A percentile compares a stretch with the other conserved stretches of the same genome.
These are phyloP conservation scores for Strigomonas culicis DNA, from an alignment of 208 protist genomes.

Conservation along the genomic window DNA sequence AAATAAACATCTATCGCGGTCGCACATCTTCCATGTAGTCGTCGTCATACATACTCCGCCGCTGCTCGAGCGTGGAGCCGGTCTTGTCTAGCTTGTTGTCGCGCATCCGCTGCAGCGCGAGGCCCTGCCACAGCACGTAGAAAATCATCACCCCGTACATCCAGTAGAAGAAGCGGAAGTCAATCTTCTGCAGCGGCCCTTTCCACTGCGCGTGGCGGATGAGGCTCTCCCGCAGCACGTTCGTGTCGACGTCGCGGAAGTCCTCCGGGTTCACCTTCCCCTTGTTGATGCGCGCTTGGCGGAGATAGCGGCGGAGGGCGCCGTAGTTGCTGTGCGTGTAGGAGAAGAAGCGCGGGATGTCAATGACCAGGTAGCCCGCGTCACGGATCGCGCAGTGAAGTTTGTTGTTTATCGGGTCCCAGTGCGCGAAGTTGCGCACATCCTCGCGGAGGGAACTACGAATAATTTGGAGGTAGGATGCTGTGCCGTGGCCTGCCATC, in stretches of 20 bases:
- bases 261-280: slow-evolving; percentile 82
- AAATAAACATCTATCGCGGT: slow-evolving; percentile 26
- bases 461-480: neutral
- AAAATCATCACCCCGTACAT: slow-evolving; percentile 84
- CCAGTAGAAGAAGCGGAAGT: slow-evolving; percentile 82
- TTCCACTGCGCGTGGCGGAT: slow-evolving; percentile 68
- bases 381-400: slow-evolving; percentile 70
- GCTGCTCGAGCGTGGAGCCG: slow-evolving; percentile 53
- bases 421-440: slow-evolving; percentile 33
- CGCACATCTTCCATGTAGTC: slow-evolving; percentile 84
- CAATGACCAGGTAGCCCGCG: slow-evolving; percentile 56
- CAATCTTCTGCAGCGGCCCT: slow-evolving; percentile 77
- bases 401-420: slow-evolving; percentile 60
- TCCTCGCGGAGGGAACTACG: slow-evolving; percentile 40
- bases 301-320: slow-evolving; percentile 72
- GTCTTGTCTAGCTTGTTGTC: slow-evolving; percentile 57
- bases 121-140: slow-evolving; percentile 65
- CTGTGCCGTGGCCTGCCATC: neutral
- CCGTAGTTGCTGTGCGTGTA: slow-evolving; percentile 79
- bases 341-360: slow-evolving; percentile 63
- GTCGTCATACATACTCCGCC: slow-evolving; percentile 70
- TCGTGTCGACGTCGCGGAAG: slow-evolving; percentile 77
- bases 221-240: slow-evolving; percentile 70
- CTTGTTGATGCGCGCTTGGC: slow-evolving; percentile 73
- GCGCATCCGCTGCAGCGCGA: slow-evolving; percentile 48